Base-by-base conservation (phyloP, 164 flowering plant genomes). In the Annona squamosa region DNA sequence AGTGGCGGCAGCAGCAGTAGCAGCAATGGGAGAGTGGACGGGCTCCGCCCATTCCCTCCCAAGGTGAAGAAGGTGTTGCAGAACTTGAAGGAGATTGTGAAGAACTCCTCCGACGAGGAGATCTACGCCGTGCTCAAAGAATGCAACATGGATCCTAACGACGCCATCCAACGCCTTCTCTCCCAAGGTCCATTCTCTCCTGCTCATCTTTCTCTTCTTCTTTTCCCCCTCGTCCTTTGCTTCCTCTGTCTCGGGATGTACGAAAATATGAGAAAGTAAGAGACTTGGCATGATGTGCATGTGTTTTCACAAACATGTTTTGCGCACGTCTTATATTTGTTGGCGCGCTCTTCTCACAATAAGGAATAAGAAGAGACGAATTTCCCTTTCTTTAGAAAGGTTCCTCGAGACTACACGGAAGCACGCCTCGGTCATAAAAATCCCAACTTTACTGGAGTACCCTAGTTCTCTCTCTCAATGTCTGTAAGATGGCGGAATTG, bases 61-160 rank as follows among this genome's bases (percentile, higher is more conserved):
- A 78, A 84, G 62, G 77, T 93, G 4, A 84, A 85, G 85, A 91
- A 89, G 91, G 84, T 96, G 75, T 90, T 92, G 3, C 91, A 86
- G 84, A 93, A 93, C 79, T 84, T 96, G 85, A 93, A 87, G 81
- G 99, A 96, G 92, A 89, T 96, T 77, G 96, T 80, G 5, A 26
- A 26, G 37, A 82, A 82, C 78, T 78, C 72, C 74, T 69, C 85
- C 26, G 85, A 82, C 42, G 70, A 78, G 26, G 85, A 82, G 85
- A 82, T 82, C 85, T 82, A 82, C 68, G 76, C 81, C 66, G 80
- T 80, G 83, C 85, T 82, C 67, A 82, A 78, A 72, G 85, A 82
- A 71, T 96, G 97, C 78, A 87, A 93, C 75, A 93, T 96, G 98
- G 97, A 96, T 90, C 97, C 97, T 73, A 83, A 93, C 78, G 99